These are phyloP conservation scores for Tetrahymena elliotti DNA, from an alignment of 73 alveolate species.

Conservation along the genomic window DNA sequence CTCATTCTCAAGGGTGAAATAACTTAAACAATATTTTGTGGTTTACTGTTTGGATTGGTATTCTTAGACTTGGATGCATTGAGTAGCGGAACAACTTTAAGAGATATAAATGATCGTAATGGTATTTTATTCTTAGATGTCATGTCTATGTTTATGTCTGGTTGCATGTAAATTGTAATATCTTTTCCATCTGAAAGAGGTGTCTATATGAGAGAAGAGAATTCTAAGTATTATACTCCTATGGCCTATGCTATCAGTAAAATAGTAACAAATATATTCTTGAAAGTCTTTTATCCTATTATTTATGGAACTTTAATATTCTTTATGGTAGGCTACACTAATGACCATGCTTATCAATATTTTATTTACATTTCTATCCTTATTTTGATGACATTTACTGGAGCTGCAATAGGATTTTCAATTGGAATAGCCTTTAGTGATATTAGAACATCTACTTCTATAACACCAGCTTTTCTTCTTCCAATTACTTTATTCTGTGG, in stretches of 20 bases:
- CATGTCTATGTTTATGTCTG: constrained; percentile 14
- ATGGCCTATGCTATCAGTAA: constrained; percentile 22
- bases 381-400: constrained; percentile 3
- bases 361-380: constrained; percentile 4
- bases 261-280: constrained; percentile 4
- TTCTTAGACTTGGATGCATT: not conserved
- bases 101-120: not conserved
- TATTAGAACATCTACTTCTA: constrained; percentile 45
- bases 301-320: constrained; percentile 8
- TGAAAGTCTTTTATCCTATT: constrained; percentile 3
- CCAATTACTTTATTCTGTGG: constrained; percentile 68
- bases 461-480: constrained; percentile 39
- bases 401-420: constrained; percentile 43
- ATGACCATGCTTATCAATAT: not conserved
- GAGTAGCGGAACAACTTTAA: not conserved
- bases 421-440: constrained; percentile 45
- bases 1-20: not conserved
- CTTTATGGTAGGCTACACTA: constrained; percentile 30
- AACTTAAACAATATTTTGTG: not conserved
- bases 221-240: constrained; percentile 19
- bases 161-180: constrained; percentile 8
- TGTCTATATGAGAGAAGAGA: constrained; percentile 39
- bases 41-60: not conserved
- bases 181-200: constrained; percentile 32
- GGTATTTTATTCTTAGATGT: constrained; percentile 21